Conservation (phyloP, 2,329 filamentous ascomycete genomes). For the Penicillium nordicum region DNA sequence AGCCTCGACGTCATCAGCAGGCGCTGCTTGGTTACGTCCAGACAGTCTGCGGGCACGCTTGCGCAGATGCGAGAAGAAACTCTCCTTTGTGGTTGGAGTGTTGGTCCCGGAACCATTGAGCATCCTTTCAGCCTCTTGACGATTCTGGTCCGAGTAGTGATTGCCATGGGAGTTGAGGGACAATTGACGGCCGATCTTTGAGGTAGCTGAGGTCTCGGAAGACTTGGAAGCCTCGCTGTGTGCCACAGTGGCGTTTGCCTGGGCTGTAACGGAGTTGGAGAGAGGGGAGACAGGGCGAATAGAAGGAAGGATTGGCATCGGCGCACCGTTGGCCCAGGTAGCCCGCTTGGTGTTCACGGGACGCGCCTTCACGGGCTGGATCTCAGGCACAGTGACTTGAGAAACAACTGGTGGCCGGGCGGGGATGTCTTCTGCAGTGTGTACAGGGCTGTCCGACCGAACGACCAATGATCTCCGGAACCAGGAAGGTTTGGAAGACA, state of each 20-base stretch:
- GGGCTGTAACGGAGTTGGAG: slow-evolving; percentile 87
- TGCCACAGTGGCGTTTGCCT: slow-evolving; percentile 66
- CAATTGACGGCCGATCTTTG: slow-evolving; percentile 93
- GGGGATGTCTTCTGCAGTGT: slow-evolving; percentile 45
- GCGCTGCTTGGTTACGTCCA: slow-evolving; percentile 80
- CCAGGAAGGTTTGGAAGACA: slow-evolving; percentile 87
- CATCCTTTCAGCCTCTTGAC: slow-evolving; percentile 86
- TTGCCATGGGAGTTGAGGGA: slow-evolving; percentile 90
- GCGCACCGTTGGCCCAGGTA: slow-evolving; percentile 85
- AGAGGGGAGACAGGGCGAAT: slow-evolving; percentile 94
- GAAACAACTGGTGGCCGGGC: slow-evolving; percentile 45
- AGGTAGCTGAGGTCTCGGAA: slow-evolving; percentile 46
- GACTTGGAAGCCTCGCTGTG: slow-evolving; percentile 48
- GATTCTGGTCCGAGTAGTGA: slow-evolving; percentile 84
- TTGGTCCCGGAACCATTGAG: slow-evolving; percentile 77
- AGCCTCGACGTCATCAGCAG: slow-evolving; percentile 85
- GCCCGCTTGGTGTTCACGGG: slow-evolving; percentile 72
- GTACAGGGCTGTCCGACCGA: slow-evolving; percentile 66
- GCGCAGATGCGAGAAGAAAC: slow-evolving; percentile 95
- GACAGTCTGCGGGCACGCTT: slow-evolving; percentile 92
- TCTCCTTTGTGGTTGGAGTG: slow-evolving; percentile 77
- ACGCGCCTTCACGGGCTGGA: slow-evolving; percentile 51
- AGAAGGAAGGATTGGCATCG: slow-evolving; percentile 93
- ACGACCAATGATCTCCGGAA: slow-evolving; percentile 93
- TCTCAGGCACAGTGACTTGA: slow-evolving; percentile 39